Percentiles rank a stretch among this genome's conserved stretches.
Evolutionary conservation across 2,329 filamentous ascomycete species (phyloP).

Genomic region (Diaporthe citrichinensis): DNA sequence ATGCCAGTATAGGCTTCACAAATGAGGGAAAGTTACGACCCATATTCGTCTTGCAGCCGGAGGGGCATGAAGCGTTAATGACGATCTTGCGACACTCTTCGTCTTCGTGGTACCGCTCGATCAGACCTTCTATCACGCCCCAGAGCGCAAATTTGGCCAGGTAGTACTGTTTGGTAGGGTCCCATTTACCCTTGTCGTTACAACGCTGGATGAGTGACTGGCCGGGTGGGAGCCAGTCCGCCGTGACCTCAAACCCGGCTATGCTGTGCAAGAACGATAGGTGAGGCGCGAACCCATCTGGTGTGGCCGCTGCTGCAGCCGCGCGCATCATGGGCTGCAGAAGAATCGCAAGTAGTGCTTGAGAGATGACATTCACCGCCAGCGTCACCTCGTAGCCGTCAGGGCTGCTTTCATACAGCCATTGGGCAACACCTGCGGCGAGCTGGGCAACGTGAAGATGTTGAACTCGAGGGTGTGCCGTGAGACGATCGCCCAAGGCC

Average conservation of each 20-base stretch:
- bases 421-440: conserved; percentile 59
- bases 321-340: conserved; percentile 62
- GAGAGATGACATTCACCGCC: conserved; percentile 72
- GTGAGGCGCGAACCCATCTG: conserved; percentile 51
- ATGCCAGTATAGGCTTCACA: conserved; percentile 43
- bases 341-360: conserved; percentile 65
- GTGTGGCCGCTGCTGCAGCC: conserved; percentile 46
- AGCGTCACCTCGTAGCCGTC: conserved; percentile 65
- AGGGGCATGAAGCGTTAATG: conserved; percentile 60
- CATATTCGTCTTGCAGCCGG: conserved; percentile 57
- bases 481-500: conserved; percentile 55
- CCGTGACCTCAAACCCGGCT: conserved; percentile 44
- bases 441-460: conserved; percentile 55
- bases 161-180: conserved; percentile 44
- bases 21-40: conserved; percentile 52
- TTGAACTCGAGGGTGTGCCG: conserved; percentile 45
- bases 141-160: conserved; percentile 52
- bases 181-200: conserved; percentile 43
- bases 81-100: conserved; percentile 50
- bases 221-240: conserved; percentile 33
- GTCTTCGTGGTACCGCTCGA: conserved; percentile 46
- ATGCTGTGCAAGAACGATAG: conserved; percentile 56
- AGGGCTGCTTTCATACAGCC: conserved; percentile 51
- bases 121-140: conserved; percentile 56
- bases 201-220: conserved; percentile 41